Percentiles rank a stretch among this genome's conserved stretches.
phyloP scores from a whole-genome alignment of 352 stramenopile genomes.

The Pythium rishiriense region DNA sequence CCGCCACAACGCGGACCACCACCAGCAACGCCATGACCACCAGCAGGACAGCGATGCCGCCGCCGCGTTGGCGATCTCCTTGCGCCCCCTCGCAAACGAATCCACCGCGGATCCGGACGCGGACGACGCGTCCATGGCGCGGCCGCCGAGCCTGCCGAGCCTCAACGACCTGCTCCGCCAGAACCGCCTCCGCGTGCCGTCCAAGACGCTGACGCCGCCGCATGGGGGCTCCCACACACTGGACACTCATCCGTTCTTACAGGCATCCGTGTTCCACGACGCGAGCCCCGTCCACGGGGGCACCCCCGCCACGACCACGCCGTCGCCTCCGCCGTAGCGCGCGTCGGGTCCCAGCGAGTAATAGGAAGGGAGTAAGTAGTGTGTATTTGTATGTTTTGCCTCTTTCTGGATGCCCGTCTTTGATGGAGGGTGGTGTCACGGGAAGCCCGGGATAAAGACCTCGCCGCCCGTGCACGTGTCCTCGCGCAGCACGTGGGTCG shows the following conservation, averaged over 20 bases:
- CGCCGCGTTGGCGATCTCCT: background rate
- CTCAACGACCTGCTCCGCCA: slow-evolving; percentile 22
- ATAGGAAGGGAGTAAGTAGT: background rate
- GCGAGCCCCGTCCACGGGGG: slow-evolving; percentile 10
- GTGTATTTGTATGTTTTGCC: background rate
- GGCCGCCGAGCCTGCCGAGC: slow-evolving; percentile 10
- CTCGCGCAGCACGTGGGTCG: slow-evolving; percentile 62
- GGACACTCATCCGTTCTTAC: background rate
- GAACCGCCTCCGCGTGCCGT: slow-evolving; percentile 12
- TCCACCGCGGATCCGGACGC: background rate
- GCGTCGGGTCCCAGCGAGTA: no score
- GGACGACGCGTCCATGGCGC: background rate
- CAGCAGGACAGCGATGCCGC: no score
- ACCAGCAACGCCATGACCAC: no score
- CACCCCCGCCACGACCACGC: background rate
- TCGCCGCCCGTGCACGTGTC: slow-evolving; percentile 60
- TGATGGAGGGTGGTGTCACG: slow-evolving; percentile 4
- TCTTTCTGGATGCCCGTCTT: background rate
- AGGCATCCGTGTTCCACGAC: slow-evolving; percentile 7
- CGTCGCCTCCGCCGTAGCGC: background rate
- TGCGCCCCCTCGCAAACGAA: slow-evolving; percentile 1
- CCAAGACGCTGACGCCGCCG: slow-evolving; percentile 3
- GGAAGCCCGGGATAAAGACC: slow-evolving; percentile 63
- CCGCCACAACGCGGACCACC: background rate
- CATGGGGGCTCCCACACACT: background rate